Percentiles rank a stretch among this genome's conserved stretches.
phyloP scores from a whole-genome alignment of 2,329 filamentous ascomycete species.

The Calonectria pseudoreteaudii region DNA sequence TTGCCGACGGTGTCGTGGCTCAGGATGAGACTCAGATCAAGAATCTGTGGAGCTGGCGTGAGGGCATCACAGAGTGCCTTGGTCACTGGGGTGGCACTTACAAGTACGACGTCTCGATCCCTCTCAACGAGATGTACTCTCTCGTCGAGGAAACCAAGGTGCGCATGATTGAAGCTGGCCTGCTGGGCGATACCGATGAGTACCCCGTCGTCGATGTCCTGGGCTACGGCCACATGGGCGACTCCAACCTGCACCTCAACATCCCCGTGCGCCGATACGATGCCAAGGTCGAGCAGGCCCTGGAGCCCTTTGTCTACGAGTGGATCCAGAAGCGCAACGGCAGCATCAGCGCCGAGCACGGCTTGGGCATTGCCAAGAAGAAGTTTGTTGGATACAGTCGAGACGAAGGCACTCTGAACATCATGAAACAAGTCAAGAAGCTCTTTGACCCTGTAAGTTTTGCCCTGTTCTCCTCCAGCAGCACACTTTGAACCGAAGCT shows the following conservation, averaged over 20 bases:
- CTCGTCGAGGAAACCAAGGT: conserved; percentile 88
- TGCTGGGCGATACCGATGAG: conserved; percentile 81
- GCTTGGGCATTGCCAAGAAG: conserved; percentile 94
- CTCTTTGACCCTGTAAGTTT: conserved; percentile 90
- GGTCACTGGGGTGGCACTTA: conserved; percentile 95
- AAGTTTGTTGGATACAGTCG: conserved; percentile 94
- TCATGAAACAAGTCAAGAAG: conserved; percentile 97
- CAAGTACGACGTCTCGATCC: conserved; percentile 98
- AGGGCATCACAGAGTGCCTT: conserved; percentile 90
- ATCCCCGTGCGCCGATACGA: conserved; percentile 86
- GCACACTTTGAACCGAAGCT: background rate
- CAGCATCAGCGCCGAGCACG: conserved; percentile 97
- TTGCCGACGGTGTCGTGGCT: conserved; percentile 89
- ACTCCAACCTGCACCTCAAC: conserved; percentile 95
- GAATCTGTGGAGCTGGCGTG: conserved; percentile 90
- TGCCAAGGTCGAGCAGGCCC: conserved; percentile 83
- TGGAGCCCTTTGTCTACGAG: conserved; percentile 98
- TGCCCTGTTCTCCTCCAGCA: background rate
- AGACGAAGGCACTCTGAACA: conserved; percentile 83
- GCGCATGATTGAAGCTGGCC: conserved; percentile 77
- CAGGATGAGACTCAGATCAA: conserved; percentile 92
- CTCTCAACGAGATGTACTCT: conserved; percentile 85
- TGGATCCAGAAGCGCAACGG: conserved; percentile 91
- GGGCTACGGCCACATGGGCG: conserved; percentile 98
- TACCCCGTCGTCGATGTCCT: conserved; percentile 90